Evolutionary conservation across 1,139 yeast genomes (phyloP).

Genomic region (Meyerozyma sp.): DNA sequence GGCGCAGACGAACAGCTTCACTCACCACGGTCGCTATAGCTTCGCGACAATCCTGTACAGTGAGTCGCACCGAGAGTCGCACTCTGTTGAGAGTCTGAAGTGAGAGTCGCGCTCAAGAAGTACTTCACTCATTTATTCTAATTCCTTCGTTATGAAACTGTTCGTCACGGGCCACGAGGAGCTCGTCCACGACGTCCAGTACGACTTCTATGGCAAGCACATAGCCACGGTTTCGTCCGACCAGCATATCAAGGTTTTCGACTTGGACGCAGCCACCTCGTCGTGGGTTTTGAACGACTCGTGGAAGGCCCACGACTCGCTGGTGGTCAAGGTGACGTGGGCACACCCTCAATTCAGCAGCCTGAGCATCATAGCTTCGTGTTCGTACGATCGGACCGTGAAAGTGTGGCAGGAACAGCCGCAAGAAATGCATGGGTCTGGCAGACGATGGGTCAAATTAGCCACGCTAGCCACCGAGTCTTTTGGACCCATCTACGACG

Average conservation of each 20-base stretch:
- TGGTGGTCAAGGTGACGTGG: constrained; percentile 79
- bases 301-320: constrained; percentile 94
- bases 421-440: constrained; percentile 69
- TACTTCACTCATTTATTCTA: no score
- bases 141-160: constrained; percentile 40
- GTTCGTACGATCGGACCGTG: constrained; percentile 85
- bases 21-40: not conserved
- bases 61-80: no score
- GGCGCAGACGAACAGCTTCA: not conserved
- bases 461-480: constrained; percentile 74
- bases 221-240: constrained; percentile 92
- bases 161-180: constrained; percentile 90
- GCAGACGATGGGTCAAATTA: constrained; percentile 74
- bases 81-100: no score
- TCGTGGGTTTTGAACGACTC: constrained; percentile 80
- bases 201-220: constrained; percentile 85
- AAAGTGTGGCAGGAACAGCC: constrained; percentile 89
- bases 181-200: constrained; percentile 79
- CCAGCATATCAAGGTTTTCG: constrained; percentile 85
- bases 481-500: constrained; percentile 85
- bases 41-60: not conserved
- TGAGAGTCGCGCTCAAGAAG: no score
- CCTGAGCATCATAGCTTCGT: constrained; percentile 66
- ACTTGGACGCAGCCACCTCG: constrained; percentile 48
- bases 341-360: constrained; percentile 94